Evolutionary conservation across 2,329 filamentous ascomycete species (phyloP).

Genomic region (Aaosphaeria pasadenensis): DNA sequence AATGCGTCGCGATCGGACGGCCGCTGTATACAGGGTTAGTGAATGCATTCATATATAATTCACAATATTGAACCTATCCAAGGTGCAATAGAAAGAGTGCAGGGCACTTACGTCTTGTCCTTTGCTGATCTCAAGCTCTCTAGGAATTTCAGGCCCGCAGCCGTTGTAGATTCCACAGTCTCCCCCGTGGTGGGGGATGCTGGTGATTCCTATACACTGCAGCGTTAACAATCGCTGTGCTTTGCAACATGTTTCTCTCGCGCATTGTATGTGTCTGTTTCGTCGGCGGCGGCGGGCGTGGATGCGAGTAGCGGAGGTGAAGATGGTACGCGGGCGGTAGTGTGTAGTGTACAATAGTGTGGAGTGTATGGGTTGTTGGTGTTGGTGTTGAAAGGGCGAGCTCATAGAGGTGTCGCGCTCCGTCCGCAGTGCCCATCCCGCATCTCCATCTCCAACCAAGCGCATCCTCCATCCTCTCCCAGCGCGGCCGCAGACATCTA

Average conservation of each 20-base stretch:
- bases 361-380: no score
- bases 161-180: constrained; percentile 65
- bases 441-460: constrained; percentile 22
- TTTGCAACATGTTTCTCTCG: no score
- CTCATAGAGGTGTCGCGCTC: constrained; percentile 21
- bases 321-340: no score
- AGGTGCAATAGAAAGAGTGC: constrained; percentile 1
- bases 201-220: no score
- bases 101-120: constrained; percentile 70
- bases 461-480: constrained; percentile 14
- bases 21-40: constrained; percentile 46
- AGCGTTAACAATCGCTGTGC: no score
- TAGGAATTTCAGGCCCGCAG: constrained; percentile 70
- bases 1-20: constrained; percentile 70
- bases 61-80: neutral
- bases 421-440: constrained; percentile 21
- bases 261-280: no score
- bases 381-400: no score
- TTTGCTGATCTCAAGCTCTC: constrained; percentile 71
- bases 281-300: no score
- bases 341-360: no score
- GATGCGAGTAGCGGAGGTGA: no score
- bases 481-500: constrained; percentile 19
- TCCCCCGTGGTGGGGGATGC: constrained; percentile 40
- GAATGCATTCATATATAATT: neutral